Evolutionary conservation across 2,329 filamentous ascomycete species (phyloP).

Genomic region (Arthroderma uncinatum): DNA sequence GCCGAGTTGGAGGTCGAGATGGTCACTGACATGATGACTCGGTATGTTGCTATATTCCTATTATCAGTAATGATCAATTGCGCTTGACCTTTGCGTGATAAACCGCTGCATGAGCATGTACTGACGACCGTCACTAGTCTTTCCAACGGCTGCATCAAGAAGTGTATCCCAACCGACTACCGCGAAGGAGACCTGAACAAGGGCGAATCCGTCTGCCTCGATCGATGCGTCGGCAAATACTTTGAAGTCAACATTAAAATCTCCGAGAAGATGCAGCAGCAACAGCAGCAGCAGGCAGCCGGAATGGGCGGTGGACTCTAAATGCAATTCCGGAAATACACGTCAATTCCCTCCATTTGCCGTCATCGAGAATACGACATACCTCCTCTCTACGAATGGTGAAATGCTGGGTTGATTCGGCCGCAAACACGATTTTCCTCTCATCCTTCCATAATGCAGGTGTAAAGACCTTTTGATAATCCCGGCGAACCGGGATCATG

Average conservation of each 20-base stretch:
- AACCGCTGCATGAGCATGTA: neutral
- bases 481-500: neutral
- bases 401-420: neutral
- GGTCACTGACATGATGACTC: slow-evolving; percentile 95
- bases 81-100: neutral
- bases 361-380: neutral
- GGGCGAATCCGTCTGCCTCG: slow-evolving; percentile 94
- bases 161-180: slow-evolving; percentile 88
- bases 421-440: neutral
- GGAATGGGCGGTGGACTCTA: neutral
- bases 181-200: slow-evolving; percentile 96
- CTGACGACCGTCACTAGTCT: slow-evolving; percentile 36
- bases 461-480: neutral
- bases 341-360: neutral
- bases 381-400: neutral
- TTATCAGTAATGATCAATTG: neutral
- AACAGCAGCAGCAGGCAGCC: slow-evolving; percentile 33
- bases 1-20: slow-evolving; percentile 97
- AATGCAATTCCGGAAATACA: neutral
- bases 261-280: slow-evolving; percentile 92
- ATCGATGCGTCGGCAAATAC: slow-evolving; percentile 95
- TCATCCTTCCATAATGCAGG: neutral
- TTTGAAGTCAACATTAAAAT: slow-evolving; percentile 98
- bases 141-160: slow-evolving; percentile 83
- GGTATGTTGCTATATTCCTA: slow-evolving; percentile 46